These are phyloP conservation scores for Phytophthora colocasiae DNA, from an alignment of 352 stramenopile species.

Conservation along the genomic window DNA sequence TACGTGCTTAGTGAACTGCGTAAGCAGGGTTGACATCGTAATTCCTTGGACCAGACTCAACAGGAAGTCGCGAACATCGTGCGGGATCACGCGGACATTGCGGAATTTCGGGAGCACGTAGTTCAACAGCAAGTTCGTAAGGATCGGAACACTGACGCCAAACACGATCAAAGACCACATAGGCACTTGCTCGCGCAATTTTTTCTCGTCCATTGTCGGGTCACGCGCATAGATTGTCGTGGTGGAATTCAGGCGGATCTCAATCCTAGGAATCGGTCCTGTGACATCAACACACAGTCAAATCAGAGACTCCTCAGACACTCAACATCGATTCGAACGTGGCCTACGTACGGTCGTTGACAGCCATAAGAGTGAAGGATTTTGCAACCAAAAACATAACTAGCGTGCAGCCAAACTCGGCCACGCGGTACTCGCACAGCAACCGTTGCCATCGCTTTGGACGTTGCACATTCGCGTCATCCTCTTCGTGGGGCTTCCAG, in stretches of 20 bases:
- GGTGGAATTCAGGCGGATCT: conserved; percentile 53
- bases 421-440: conserved; percentile 33
- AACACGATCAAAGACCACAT: conserved; percentile 52
- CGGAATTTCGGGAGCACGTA: conserved; percentile 59
- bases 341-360: conserved; percentile 32
- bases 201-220: conserved; percentile 54
- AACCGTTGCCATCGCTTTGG: conserved; percentile 25
- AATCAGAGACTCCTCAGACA: neutral
- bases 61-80: conserved; percentile 80
- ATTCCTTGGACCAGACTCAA: conserved; percentile 60
- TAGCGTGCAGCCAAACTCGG: conserved; percentile 38
- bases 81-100: conserved; percentile 53
- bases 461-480: conserved; percentile 13
- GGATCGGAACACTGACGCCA: conserved; percentile 43
- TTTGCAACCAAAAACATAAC: conserved; percentile 36
- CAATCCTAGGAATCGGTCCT: conserved; percentile 54
- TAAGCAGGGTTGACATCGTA: conserved; percentile 57
- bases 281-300: neutral
- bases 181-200: conserved; percentile 59
- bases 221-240: conserved; percentile 49
- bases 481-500: conserved; percentile 30
- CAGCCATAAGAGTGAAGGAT: conserved; percentile 30
- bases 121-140: conserved; percentile 62
- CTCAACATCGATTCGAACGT: neutral
- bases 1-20: conserved; percentile 81